These are phyloP conservation scores for Nicotiana sylvestris DNA, from an alignment of 257 asterid genomes.

Conservation along the genomic window DNA sequence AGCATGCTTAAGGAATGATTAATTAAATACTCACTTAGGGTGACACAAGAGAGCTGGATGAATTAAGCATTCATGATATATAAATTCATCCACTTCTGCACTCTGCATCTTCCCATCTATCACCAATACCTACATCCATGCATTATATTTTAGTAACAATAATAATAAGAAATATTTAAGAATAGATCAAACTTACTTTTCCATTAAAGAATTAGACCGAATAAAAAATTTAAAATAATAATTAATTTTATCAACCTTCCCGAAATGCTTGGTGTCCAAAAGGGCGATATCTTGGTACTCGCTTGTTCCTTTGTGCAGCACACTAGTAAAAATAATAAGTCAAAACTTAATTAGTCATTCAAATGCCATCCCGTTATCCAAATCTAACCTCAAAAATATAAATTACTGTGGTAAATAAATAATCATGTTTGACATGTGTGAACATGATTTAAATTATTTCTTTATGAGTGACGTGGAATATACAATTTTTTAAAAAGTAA, in stretches of 20 bases:
- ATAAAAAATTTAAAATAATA: not conserved
- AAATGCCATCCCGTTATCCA: not conserved
- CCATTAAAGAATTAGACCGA: not conserved
- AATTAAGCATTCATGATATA: conserved; percentile 90
- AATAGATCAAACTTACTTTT: not conserved
- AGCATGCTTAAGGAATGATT: not conserved
- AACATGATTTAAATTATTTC: not conserved
- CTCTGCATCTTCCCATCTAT: conserved; percentile 99
- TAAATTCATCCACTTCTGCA: conserved; percentile 94
- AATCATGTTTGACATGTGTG: not conserved
- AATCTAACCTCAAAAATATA: not conserved
- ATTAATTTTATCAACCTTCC: conserved; percentile 49
- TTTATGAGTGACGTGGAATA: not conserved
- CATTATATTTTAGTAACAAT: conserved; percentile 3
- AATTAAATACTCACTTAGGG: conserved; percentile 51
- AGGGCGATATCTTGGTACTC: conserved; percentile 94
- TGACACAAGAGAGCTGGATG: conserved; percentile 94
- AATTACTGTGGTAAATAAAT: not conserved
- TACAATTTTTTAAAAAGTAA: not conserved
- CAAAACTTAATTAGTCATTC: not conserved
- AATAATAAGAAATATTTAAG: not conserved
- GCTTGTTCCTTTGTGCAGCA: conserved; percentile 84
- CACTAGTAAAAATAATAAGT: conserved; percentile 31
- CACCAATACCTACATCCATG: conserved; percentile 61
- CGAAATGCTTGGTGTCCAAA: conserved; percentile 83